Conservation (phyloP, 2,329 filamentous ascomycete species). For the Ophiostoma perfectum region DNA sequence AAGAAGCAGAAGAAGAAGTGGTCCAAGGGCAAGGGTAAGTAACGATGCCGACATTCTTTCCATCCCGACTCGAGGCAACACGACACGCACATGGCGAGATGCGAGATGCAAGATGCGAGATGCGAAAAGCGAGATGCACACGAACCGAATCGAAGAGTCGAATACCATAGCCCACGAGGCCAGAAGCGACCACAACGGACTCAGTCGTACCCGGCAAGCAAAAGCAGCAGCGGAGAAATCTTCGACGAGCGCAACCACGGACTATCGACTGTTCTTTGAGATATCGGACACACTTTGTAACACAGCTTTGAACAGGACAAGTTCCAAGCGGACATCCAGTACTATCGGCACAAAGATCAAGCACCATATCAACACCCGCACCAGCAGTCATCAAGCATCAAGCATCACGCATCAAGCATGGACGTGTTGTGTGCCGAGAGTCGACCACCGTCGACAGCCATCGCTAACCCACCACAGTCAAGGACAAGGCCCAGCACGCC, state of each 20-base stretch:
- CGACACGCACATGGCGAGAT: background rate
- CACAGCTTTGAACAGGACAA: no score
- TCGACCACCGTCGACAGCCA: background rate
- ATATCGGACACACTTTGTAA: no score
- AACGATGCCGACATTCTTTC: background rate
- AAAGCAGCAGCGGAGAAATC: no score
- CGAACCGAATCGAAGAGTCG: no score
- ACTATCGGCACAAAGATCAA: no score
- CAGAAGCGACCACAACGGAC: no score
- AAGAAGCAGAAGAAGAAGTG: conserved; percentile 84
- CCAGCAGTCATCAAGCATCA: background rate
- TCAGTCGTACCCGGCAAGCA: no score
- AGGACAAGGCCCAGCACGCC: conserved; percentile 99
- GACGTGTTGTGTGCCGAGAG: background rate
- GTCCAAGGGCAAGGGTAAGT: conserved; percentile 66
- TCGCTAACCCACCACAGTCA: conserved; percentile 52
- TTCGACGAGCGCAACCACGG: no score
- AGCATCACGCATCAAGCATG: background rate
- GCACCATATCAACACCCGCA: no score
- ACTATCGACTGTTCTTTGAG: no score
- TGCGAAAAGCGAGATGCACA: background rate
- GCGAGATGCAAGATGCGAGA: background rate
- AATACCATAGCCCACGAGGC: background rate
- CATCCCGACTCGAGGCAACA: background rate
- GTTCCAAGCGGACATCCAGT: no score